Evolutionary conservation across 179 eudicot species (phyloP), one percentile per base, ranked within the genome.

Genomic region (Silene noctiflora): DNA sequence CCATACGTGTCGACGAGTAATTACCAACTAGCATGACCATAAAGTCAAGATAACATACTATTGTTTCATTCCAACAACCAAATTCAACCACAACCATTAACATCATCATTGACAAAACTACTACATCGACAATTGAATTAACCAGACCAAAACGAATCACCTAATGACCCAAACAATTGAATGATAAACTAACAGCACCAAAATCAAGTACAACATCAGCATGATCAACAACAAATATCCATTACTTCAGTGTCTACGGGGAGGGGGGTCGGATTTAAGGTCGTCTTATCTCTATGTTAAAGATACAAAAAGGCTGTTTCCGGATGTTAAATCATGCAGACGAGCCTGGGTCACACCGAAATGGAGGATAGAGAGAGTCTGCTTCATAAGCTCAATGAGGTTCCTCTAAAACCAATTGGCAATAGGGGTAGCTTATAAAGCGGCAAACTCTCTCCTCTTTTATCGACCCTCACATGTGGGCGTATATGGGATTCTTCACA

Each of bases 1-100:
- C 61, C 14, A 24, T 7, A 70, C 3, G 73, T 48, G 16, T 1
- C 29, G 19, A 44, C 51, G 51, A 44, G 51, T 44, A 16, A 65
- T 4, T 17, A 65, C 17, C 3, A 16, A 65, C 31, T 51, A 53
- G 58, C 72, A 70, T 22, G 4, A 13, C 9, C 68, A 46, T 29
- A 16, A 29, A 63, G 35, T 12, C 29, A 25, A 63, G 2, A 63
- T 11, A 51, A 4, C 39, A 67, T 7, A n/a, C 44, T 6, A 35
- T 29, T 19, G 6, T 55, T 46, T 11, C 22, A 27, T 62, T 61
- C 5, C 31, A 31, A 14, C 8, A 13, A 42, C 53, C 64, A 71
- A 71, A 48, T 27, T 44, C 53, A 77, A 48, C 21, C 63, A 31
- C 81, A 55, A 71, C 53, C 42, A 58, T 24, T 42, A 10, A 69